These are phyloP conservation scores for Calonectria multiphialidica DNA, from an alignment of 2,329 filamentous ascomycete genomes.

Conservation along the genomic window DNA sequence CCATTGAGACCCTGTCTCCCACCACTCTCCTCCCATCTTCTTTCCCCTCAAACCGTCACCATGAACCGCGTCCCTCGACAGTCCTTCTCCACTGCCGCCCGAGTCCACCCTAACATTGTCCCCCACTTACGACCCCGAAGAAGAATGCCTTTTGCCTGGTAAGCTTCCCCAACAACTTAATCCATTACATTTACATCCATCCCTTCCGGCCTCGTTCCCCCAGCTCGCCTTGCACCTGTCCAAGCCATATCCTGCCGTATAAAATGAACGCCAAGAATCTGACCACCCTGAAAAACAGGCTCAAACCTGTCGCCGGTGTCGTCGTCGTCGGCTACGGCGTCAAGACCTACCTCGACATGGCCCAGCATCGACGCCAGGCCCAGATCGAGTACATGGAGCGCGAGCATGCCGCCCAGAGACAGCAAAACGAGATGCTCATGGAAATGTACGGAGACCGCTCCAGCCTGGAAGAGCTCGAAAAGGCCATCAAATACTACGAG, in stretches of 20 bases:
- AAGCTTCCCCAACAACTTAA: conserved; percentile 23
- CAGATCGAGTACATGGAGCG: conserved; percentile 48
- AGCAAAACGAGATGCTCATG: conserved; percentile 57
- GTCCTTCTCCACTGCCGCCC: conserved; percentile 44
- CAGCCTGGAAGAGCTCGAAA: conserved; percentile 61
- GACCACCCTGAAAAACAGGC: conserved; percentile 38
- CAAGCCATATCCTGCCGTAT: neutral
- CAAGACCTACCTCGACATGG: conserved; percentile 48
- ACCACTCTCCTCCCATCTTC: conserved; percentile 12
- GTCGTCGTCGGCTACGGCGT: conserved; percentile 50
- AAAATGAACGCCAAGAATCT: conserved; percentile 23
- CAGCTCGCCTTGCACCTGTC: neutral
- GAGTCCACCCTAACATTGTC: conserved; percentile 44
- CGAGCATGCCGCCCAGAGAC: conserved; percentile 50
- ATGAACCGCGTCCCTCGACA: conserved; percentile 43
- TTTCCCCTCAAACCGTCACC: conserved; percentile 26
- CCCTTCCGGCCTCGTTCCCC: neutral
- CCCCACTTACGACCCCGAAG: conserved; percentile 42
- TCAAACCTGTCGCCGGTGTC: conserved; percentile 48
- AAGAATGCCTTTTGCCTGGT: conserved; percentile 42
- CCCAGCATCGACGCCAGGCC: conserved; percentile 43
- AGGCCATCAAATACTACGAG: conserved; percentile 61
- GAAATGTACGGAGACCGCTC: conserved; percentile 64
- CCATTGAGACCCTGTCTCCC: neutral
- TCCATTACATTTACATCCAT: conserved; percentile 10